Percentiles rank a stretch among this genome's conserved stretches.
phyloP scores from a whole-genome alignment of 768 basidiomycete genomes.

The Dentipellis fragilis region DNA sequence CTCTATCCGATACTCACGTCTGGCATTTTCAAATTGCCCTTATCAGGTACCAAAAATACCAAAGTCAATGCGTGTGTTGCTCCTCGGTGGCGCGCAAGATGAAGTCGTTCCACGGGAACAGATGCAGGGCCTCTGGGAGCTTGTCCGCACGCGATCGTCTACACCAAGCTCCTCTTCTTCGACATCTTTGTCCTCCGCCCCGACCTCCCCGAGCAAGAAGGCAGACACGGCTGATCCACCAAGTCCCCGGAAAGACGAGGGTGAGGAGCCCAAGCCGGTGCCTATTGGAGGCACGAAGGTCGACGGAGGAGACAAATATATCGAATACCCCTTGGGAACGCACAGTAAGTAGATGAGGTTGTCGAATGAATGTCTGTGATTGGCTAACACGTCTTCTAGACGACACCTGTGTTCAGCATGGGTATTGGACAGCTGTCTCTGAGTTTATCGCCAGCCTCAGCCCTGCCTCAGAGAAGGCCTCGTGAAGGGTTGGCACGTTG shows the following conservation, averaged over 20 bases:
- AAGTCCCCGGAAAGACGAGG: neutral
- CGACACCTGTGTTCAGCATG: conserved; percentile 22
- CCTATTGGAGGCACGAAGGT: conserved; percentile 7
- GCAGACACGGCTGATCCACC: neutral
- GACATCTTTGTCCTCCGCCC: neutral
- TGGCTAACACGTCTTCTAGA: conserved; percentile 9
- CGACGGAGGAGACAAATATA: conserved; percentile 13
- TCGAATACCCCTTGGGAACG: conserved; percentile 18
- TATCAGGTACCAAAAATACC: conserved; percentile 37
- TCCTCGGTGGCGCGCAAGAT: conserved; percentile 68
- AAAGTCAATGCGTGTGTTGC: conserved; percentile 59
- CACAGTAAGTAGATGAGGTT: conserved; percentile 18
- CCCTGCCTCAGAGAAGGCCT: neutral
- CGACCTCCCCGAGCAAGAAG: neutral
- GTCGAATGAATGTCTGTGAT: neutral
- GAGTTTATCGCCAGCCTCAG: conserved; percentile 15
- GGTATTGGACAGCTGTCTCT: conserved; percentile 20
- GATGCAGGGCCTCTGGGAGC: conserved; percentile 67
- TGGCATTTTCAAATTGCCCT: neutral
- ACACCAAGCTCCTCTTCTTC: neutral
- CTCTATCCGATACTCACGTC: conserved; percentile 24
- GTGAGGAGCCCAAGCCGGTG: neutral
- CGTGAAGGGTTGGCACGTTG: no score
- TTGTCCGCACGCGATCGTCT: conserved; percentile 25
- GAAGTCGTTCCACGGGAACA: conserved; percentile 68